phyloP scores from a whole-genome alignment of 1,139 yeast species.

The Suhomyces bokatorum region DNA sequence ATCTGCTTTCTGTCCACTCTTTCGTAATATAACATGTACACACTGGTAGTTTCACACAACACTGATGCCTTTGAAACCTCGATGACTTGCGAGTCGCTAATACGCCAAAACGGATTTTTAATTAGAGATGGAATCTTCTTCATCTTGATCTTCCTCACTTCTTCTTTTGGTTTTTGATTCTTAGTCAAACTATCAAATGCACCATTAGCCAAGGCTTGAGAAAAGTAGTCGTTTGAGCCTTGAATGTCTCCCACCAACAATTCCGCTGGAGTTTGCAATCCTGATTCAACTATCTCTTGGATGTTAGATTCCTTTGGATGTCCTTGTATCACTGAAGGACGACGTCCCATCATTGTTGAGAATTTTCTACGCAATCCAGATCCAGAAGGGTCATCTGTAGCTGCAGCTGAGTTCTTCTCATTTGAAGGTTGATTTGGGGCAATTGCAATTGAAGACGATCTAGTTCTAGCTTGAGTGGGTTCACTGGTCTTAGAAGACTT shows the following conservation, averaged over 20 bases:
- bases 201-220: slow-evolving; percentile 14
- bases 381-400: not conserved
- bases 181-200: slow-evolving; percentile 10
- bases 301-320: slow-evolving; percentile 37
- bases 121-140: slow-evolving; percentile 54
- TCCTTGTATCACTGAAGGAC: slow-evolving; percentile 46
- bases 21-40: slow-evolving; percentile 83
- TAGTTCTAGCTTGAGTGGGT: slow-evolving; percentile 2
- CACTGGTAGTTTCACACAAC: slow-evolving; percentile 68
- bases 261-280: slow-evolving; percentile 47
- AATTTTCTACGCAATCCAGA: slow-evolving; percentile 34
- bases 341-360: slow-evolving; percentile 45
- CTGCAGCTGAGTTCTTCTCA: not conserved
- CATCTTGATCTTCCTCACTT: slow-evolving; percentile 34
- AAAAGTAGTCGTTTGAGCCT: slow-evolving; percentile 17
- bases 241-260: slow-evolving; percentile 38
- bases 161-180: slow-evolving; percentile 1
- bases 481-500: not conserved
- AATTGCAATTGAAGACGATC: slow-evolving; percentile 7
- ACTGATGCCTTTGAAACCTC: slow-evolving; percentile 66
- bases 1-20: slow-evolving; percentile 37
- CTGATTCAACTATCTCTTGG: slow-evolving; percentile 44
- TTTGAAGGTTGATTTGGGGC: slow-evolving; percentile 2
- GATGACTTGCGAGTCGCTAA: slow-evolving; percentile 70
- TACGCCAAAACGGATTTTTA: slow-evolving; percentile 79